Percentiles rank a stretch among this genome's conserved stretches.
Conservation (phyloP, 257 asterid genomes). For the Thymus quinquecostatus region DNA sequence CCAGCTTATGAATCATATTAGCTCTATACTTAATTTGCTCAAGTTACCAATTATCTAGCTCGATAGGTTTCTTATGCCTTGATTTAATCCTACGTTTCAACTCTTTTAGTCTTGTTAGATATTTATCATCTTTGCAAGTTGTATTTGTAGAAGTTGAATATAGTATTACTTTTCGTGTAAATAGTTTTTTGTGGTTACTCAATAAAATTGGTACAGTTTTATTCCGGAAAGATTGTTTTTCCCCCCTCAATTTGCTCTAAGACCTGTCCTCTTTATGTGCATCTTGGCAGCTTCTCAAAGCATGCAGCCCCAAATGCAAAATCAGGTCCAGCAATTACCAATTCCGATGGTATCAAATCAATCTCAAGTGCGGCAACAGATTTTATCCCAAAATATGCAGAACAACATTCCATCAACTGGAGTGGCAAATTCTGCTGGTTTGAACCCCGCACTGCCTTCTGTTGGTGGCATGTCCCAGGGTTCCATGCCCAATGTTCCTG, state of each 20-base stretch:
- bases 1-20: neutral
- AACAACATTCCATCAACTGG: constrained; percentile 66
- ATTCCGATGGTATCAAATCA: constrained; percentile 65
- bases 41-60: neutral
- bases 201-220: neutral
- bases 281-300: constrained; percentile 61
- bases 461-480: constrained; percentile 66
- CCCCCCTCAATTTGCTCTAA: neutral
- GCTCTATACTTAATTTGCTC: neutral
- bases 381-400: constrained; percentile 70
- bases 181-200: neutral
- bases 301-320: constrained; percentile 80
- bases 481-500: constrained; percentile 62
- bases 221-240: neutral
- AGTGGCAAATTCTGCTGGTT: constrained; percentile 68
- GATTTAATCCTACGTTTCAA: neutral
- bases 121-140: neutral
- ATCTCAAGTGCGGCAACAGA: constrained; percentile 79
- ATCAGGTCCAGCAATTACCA: constrained; percentile 71
- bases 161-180: constrained; percentile 2
- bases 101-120: constrained; percentile 5
- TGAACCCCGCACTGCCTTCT: constrained; percentile 62
- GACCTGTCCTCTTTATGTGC: constrained; percentile 24
- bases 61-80: neutral
- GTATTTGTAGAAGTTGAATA: neutral